Base-by-base conservation (phyloP, 2,329 filamentous ascomycete genomes). In the Cladosporium sp. region DNA sequence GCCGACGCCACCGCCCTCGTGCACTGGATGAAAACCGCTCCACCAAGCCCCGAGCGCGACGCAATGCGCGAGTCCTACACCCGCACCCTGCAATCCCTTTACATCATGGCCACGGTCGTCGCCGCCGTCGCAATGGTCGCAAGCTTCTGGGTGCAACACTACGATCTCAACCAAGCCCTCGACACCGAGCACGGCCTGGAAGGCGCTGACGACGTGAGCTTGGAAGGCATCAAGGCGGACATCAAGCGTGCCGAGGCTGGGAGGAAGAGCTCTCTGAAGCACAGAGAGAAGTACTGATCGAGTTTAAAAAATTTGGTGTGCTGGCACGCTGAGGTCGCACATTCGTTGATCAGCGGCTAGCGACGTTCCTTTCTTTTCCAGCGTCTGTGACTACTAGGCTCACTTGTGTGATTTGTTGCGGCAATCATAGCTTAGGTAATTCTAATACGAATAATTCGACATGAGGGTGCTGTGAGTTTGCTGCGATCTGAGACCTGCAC, bases 41-140 rank as follows among this genome's bases (percentile, higher is more conserved):
- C 73, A n/a, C 59, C 69, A 0, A 36, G 38, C 8, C 68, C 68
- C 5, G 72, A 70, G 49, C 49, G 49, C 49, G 49, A 52, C 12
- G 49, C 49, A 26, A 28, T 52, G 49, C 49, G 49, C 49, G 49
- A 26, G 24, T 52, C 49, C 4, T 52, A 52, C 49, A 52, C 49
- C 12, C 24, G 28, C 15, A 52, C 49, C 49, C 12, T 52, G 49
- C 49, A 18, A 30, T 52, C 49, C 4, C 24, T 52, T 1, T 52
- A 52, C 26, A 52, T 52, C 26, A 52, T 52, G 49, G 49, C 49
- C 14, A n/a, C 49, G 7, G 49, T 52, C 14, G 49, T 52, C 24
- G 49, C 49, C 24, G 49, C 49, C 24, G 14, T 30, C 5, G 49
- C 24, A 28, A 2, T 52, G 49, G 8, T 52, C 28, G 49, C 49